phyloP scores from a whole-genome alignment of 2,329 filamentous ascomycete species.

The Aspergillus proliferans region DNA sequence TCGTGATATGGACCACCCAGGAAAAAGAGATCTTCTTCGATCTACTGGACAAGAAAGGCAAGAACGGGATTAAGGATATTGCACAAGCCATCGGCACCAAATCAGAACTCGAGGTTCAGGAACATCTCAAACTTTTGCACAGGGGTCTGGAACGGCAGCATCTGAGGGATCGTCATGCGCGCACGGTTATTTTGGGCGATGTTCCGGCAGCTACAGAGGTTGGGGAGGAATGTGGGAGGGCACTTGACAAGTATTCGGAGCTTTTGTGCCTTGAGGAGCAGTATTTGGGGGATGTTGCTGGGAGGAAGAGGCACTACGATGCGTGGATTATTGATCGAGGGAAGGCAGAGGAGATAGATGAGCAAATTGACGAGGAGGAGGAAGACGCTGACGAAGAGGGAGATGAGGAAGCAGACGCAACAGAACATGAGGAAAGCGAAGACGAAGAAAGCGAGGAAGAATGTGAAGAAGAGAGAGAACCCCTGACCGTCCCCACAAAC shows the following conservation, averaged over 20 bases:
- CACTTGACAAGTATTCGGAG: constrained; percentile 64
- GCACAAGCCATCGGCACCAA: constrained; percentile 62
- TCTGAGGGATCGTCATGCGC: constrained; percentile 24
- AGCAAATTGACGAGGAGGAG: constrained; percentile 17
- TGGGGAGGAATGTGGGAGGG: constrained; percentile 56
- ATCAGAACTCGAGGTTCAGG: constrained; percentile 64
- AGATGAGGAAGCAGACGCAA: background rate
- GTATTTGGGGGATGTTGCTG: constrained; percentile 53
- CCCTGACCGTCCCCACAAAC: constrained; percentile 3
- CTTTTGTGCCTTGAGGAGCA: constrained; percentile 61
- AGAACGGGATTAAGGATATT: constrained; percentile 57
- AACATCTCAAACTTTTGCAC: constrained; percentile 61
- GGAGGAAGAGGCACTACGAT: constrained; percentile 55
- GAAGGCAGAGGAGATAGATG: constrained; percentile 27
- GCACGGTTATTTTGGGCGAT: constrained; percentile 47
- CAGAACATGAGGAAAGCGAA: background rate
- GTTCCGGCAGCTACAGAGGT: constrained; percentile 69
- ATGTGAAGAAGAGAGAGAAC: constrained; percentile 19
- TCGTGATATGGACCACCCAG: constrained; percentile 59
- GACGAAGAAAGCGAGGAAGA: constrained; percentile 21
- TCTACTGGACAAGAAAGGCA: constrained; percentile 58
- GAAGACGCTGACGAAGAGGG: background rate
- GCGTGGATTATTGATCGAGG: constrained; percentile 58
- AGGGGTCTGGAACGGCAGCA: constrained; percentile 42
- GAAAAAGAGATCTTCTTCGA: constrained; percentile 70